Conservation (phyloP, 2,329 filamentous ascomycete species). For the Cucurbitaria berberidis region DNA sequence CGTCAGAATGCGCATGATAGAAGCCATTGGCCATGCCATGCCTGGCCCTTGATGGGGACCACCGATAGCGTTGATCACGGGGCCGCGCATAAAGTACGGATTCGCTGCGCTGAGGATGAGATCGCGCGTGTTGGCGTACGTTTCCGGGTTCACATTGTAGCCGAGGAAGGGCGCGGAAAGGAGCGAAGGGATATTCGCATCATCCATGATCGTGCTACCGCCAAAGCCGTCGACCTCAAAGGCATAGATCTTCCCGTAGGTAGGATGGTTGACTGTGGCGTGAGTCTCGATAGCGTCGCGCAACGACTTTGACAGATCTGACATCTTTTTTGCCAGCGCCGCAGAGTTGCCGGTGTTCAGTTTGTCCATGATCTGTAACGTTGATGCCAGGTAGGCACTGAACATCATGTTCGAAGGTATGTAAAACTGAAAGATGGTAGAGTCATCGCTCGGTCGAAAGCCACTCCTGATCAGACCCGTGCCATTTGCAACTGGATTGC, state of each 20-base stretch:
- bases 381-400: constrained; percentile 64
- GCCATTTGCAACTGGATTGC: constrained; percentile 56
- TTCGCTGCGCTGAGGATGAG: constrained; percentile 54
- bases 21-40: constrained; percentile 60
- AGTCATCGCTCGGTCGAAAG: constrained; percentile 59
- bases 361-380: constrained; percentile 60
- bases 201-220: constrained; percentile 68
- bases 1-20: constrained; percentile 59
- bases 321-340: constrained; percentile 65
- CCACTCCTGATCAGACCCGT: constrained; percentile 58
- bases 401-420: constrained; percentile 73
- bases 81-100: constrained; percentile 59
- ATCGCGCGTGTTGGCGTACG: constrained; percentile 55
- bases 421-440: constrained; percentile 58
- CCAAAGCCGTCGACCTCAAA: constrained; percentile 58
- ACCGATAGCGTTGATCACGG: constrained; percentile 56
- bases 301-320: constrained; percentile 57
- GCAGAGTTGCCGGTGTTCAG: constrained; percentile 51
- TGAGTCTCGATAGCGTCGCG: constrained; percentile 53
- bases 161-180: constrained; percentile 69
- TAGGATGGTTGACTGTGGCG: constrained; percentile 49
- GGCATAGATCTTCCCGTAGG: constrained; percentile 53
- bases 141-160: constrained; percentile 54
- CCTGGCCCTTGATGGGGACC: constrained; percentile 57
- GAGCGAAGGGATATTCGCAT: constrained; percentile 73